Percentiles rank a stretch among this genome's conserved stretches.
These are phyloP conservation scores for Pleurotus salmoneostramineus DNA, from an alignment of 768 basidiomycete species.

Conservation along the genomic window DNA sequence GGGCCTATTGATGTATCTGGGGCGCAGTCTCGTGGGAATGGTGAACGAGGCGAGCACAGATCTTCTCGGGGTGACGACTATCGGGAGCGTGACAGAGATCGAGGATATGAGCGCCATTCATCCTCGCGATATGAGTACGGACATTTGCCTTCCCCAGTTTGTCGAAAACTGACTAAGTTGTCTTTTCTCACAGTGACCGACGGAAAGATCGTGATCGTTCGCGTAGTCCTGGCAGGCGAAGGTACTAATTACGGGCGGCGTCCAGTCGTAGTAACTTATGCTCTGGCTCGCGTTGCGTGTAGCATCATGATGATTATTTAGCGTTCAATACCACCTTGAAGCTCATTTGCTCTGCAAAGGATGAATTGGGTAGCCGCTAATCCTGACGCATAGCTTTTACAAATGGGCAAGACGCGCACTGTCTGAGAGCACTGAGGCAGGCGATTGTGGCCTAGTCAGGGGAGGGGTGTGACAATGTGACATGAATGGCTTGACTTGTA, in stretches of 20 bases:
- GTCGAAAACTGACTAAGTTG: conserved; percentile 12
- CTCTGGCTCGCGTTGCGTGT: not conserved
- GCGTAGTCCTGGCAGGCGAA: conserved; percentile 64
- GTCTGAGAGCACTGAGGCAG: too few relatives aligned
- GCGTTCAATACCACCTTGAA: not conserved
- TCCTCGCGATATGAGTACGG: conserved; percentile 73
- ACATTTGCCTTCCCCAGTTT: conserved; percentile 21
- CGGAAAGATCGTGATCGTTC: conserved; percentile 72
- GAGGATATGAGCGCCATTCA: conserved; percentile 66
- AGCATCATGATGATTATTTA: not conserved
- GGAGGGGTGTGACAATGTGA: conserved; percentile 5
- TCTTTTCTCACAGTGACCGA: conserved; percentile 48
- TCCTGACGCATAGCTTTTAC: too few relatives aligned
- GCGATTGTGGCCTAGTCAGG: not conserved
- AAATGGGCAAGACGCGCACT: too few relatives aligned
- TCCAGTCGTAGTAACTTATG: not conserved
- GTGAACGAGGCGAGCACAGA: conserved; percentile 46
- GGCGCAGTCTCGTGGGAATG: conserved; percentile 33
- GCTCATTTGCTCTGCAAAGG: not conserved
- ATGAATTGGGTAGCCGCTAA: not conserved
- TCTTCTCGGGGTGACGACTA: conserved; percentile 58
- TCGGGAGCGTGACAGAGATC: conserved; percentile 66
- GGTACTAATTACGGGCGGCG: conserved; percentile 35
- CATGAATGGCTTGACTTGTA: conserved; percentile 5
- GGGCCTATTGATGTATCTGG: conserved; percentile 32